Conservation (phyloP, 768 basidiomycete species). For the Omphalotus guepiniiformis region DNA sequence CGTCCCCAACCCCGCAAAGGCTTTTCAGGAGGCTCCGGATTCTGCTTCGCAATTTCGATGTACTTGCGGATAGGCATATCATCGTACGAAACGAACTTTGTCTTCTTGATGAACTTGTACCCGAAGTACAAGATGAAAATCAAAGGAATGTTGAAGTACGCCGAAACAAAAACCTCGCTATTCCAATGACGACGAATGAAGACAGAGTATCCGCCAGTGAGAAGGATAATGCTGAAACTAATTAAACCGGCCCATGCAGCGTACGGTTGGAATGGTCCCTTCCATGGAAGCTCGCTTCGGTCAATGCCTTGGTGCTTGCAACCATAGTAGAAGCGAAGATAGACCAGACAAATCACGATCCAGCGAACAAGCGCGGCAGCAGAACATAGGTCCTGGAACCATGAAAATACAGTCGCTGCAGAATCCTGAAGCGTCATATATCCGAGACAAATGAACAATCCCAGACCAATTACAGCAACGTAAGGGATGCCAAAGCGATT, state of each 20-base stretch:
- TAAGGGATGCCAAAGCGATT: conserved; percentile 48
- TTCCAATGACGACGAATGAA: conserved; percentile 17
- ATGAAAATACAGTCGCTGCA: conserved; percentile 6
- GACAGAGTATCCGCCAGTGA: conserved; percentile 20
- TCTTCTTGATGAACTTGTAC: conserved; percentile 38
- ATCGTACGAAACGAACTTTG: conserved; percentile 21
- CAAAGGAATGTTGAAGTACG: conserved; percentile 47
- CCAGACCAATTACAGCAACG: conserved; percentile 30
- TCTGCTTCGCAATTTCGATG: conserved; percentile 6
- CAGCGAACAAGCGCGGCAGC: conserved; percentile 2
- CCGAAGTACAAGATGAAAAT: conserved; percentile 40
- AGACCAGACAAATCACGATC: conserved; percentile 4
- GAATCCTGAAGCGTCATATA: conserved; percentile 5
- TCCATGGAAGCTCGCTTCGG: conserved; percentile 15
- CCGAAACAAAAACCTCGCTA: not conserved
- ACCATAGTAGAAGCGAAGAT: conserved; percentile 4
- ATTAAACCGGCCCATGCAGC: conserved; percentile 26
- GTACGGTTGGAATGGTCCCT: conserved; percentile 35
- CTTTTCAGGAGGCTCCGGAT: conserved; percentile 2
- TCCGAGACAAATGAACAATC: conserved; percentile 17
- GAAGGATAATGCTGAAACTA: conserved; percentile 22
- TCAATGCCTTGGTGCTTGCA: conserved; percentile 15
- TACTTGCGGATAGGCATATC: conserved; percentile 8
- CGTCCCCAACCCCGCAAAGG: not conserved
- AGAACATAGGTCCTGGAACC: conserved; percentile 6